phyloP scores from a whole-genome alignment of 163 green algal genomes.

The Chlorella variabilis region DNA sequence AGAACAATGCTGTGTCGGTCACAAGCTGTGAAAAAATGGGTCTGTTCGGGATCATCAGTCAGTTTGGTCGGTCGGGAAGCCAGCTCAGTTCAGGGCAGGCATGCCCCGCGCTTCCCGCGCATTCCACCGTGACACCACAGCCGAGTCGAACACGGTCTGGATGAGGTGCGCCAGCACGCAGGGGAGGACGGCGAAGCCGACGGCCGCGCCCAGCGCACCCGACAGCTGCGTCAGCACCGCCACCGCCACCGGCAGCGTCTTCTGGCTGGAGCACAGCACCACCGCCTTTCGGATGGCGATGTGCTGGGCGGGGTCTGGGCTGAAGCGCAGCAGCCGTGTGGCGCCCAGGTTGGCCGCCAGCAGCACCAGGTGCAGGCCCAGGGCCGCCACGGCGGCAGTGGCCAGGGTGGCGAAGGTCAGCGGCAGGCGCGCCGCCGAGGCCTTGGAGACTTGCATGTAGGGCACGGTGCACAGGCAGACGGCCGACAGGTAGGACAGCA shows the following conservation, averaged over 20 bases:
- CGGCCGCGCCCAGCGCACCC: conserved; percentile 49
- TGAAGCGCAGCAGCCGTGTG: conserved; percentile 36
- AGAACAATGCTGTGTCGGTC: too few relatives aligned
- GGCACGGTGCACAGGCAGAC: conserved; percentile 66
- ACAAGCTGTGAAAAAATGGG: too few relatives aligned
- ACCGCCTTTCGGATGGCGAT: conserved; percentile 57
- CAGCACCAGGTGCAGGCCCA: conserved; percentile 65
- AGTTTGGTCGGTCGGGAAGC: too few relatives aligned
- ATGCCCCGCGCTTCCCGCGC: conserved; percentile 18
- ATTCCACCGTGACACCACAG: conserved; percentile 79
- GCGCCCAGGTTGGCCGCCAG: conserved; percentile 65
- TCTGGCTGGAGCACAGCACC: conserved; percentile 49
- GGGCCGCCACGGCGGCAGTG: conserved; percentile 47
- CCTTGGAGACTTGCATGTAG: conserved; percentile 77
- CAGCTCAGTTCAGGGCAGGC: not conserved
- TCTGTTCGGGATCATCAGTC: too few relatives aligned
- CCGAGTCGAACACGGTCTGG: conserved; percentile 89
- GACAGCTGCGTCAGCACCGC: conserved; percentile 64
- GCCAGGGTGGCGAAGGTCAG: conserved; percentile 32
- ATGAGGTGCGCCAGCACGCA: conserved; percentile 83
- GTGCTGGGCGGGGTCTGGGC: conserved; percentile 22
- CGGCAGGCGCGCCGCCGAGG: conserved; percentile 31
- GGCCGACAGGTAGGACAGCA: conserved; percentile 55
- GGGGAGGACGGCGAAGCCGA: conserved; percentile 81
- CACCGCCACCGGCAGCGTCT: conserved; percentile 57